Evolutionary conservation across 805 yeast genomes (phyloP).

Genomic region (Peterozyma xylosa): DNA sequence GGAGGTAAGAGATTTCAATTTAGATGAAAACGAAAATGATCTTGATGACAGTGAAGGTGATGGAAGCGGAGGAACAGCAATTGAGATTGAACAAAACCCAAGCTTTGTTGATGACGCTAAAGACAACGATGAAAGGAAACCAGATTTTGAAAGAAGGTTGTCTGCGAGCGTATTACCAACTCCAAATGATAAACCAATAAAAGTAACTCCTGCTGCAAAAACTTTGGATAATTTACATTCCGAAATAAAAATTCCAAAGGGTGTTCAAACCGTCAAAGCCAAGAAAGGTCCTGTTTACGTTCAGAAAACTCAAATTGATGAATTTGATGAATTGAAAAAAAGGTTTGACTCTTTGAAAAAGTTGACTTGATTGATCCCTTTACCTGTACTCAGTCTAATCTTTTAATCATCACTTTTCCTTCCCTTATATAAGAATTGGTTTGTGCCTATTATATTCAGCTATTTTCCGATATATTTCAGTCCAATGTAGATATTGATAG

Average conservation of each 20-base stretch:
- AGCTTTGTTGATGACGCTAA: slow-evolving; percentile 15
- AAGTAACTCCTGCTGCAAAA: slow-evolving; percentile 32
- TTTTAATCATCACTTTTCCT: too few relatives aligned
- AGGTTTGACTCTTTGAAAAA: slow-evolving; percentile 74
- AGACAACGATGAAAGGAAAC: slow-evolving; percentile 14
- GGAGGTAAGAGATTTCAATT: slow-evolving; percentile 15
- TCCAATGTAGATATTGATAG: too few relatives aligned
- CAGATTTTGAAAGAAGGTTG: slow-evolving; percentile 15
- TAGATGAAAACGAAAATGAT: slow-evolving; percentile 18
- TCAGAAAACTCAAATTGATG: slow-evolving; percentile 28
- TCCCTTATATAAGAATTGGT: background rate
- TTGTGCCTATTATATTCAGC: background rate
- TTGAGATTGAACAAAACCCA: slow-evolving; percentile 9
- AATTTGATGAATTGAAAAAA: slow-evolving; percentile 58
- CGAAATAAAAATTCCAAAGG: slow-evolving; percentile 31
- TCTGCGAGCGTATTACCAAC: slow-evolving; percentile 15
- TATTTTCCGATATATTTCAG: background rate
- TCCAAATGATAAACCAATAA: slow-evolving; percentile 28
- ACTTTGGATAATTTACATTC: slow-evolving; percentile 31
- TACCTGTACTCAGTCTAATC: too few relatives aligned
- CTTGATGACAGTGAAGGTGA: slow-evolving; percentile 19
- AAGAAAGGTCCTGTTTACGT: slow-evolving; percentile 10
- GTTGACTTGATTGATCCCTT: background rate
- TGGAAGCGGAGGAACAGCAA: slow-evolving; percentile 22
- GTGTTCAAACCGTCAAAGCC: slow-evolving; percentile 24